These are phyloP conservation scores for Sarocladiaceae sp. DNA, from an alignment of 2,329 filamentous ascomycete species.

Conservation along the genomic window DNA sequence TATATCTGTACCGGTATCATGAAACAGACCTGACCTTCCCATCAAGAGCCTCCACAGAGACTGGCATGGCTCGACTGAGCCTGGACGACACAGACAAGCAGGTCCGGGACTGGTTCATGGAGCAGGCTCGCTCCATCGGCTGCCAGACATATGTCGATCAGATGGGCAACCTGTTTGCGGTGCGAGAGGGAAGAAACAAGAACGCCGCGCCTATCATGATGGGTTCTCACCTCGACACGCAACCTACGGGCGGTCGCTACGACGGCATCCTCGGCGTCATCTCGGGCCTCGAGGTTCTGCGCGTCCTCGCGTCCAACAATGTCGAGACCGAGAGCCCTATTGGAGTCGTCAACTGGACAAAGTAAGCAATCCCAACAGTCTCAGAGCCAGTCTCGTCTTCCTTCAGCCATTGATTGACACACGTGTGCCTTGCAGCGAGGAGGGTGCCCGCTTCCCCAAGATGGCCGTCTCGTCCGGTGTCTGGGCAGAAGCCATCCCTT, in stretches of 20 bases:
- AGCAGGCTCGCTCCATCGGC: conserved; percentile 56
- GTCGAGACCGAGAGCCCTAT: conserved; percentile 65
- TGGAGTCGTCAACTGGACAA: conserved; percentile 74
- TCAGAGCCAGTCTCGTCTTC: not conserved
- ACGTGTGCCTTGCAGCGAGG: conserved; percentile 50
- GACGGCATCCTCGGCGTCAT: conserved; percentile 72
- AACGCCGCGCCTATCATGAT: conserved; percentile 59
- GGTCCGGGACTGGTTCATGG: conserved; percentile 72
- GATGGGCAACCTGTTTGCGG: conserved; percentile 77
- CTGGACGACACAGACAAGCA: conserved; percentile 69
- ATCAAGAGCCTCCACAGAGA: conserved; percentile 38
- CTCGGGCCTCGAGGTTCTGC: conserved; percentile 66
- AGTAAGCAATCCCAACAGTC: conserved; percentile 32
- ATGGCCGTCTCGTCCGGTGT: conserved; percentile 73
- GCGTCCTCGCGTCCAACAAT: conserved; percentile 55
- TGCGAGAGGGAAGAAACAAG: conserved; percentile 53
- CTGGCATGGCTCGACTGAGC: conserved; percentile 71
- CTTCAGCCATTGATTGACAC: not conserved
- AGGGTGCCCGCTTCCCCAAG: conserved; percentile 72
- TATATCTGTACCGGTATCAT: not conserved
- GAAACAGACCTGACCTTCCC: not conserved
- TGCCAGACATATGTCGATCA: conserved; percentile 64
- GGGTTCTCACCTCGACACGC: conserved; percentile 64
- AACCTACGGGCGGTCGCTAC: conserved; percentile 60
- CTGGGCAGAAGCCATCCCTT: conserved; percentile 62